Percentiles rank a stretch among this genome's conserved stretches.
These are phyloP conservation scores for Fusarium sp. DNA, from an alignment of 2,329 filamentous ascomycete species.

Conservation along the genomic window DNA sequence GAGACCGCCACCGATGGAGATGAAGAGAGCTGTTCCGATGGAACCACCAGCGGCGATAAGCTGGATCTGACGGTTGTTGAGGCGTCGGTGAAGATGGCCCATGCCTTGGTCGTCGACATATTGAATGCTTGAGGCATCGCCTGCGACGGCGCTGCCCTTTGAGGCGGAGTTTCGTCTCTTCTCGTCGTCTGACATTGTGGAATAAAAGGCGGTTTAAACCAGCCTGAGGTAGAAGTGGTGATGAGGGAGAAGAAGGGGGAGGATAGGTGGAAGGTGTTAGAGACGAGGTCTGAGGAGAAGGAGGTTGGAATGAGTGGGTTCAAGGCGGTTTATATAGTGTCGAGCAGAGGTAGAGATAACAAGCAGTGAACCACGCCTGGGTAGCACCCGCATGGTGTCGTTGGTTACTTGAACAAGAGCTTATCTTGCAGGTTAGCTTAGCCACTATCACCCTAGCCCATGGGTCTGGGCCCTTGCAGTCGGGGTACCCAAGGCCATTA, in stretches of 20 bases:
- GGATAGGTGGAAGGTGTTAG: not conserved
- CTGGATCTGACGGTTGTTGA: constrained; percentile 39
- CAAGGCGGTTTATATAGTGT: constrained; percentile 25
- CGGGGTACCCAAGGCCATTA: not conserved
- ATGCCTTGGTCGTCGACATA: constrained; percentile 7
- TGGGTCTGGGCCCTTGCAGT: constrained; percentile 11
- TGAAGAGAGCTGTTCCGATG: constrained; percentile 39
- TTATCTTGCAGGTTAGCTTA: constrained; percentile 9
- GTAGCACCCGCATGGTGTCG: constrained; percentile 9
- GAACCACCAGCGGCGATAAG: constrained; percentile 47
- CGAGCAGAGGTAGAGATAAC: constrained; percentile 16
- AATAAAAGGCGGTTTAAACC: not conserved
- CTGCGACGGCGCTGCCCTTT: constrained; percentile 15
- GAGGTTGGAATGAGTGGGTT: constrained; percentile 3
- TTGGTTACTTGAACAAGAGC: not conserved
- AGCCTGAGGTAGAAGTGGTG: not conserved
- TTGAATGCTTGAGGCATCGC: constrained; percentile 18
- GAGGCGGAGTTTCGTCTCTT: constrained; percentile 16
- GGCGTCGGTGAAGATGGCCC: constrained; percentile 35
- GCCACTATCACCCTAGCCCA: not conserved
- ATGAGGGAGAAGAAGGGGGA: not conserved
- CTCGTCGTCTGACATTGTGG: constrained; percentile 34
- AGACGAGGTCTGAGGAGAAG: constrained; percentile 1
- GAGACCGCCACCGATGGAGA: constrained; percentile 38
- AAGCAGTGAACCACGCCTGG: not conserved